Evolutionary conservation across 306 rosid species (phyloP), one percentile per base, ranked within the genome.

Genomic region (Vigna unguiculata): DNA sequence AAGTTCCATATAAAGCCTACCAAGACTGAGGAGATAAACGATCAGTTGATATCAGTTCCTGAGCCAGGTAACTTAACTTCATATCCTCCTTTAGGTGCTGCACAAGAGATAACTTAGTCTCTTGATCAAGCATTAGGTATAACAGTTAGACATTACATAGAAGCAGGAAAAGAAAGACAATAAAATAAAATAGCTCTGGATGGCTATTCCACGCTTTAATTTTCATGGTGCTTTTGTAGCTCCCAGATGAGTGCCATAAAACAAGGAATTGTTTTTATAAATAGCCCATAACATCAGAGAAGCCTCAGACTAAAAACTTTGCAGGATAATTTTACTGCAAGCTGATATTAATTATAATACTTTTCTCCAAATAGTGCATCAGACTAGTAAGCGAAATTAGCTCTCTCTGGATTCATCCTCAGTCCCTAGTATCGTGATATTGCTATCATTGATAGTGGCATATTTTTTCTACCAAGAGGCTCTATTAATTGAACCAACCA

Each of bases 41-140:
- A 80, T 96, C 99, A 51, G 93, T 93, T 74, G 93, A 84, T 85
- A 91, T 69, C 63, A 96, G 85, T 84, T 93, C 97, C 87, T 91
- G 98, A 60, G 98, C 98, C 76, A 92, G 84, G 87, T 92, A 96
- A 85, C 99, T 92, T 53, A 91, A 83, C 85, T 90, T 96, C 99
- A 96, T 96, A 79, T 96, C 99, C 84, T 96, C 99, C 91, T 93
- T 91, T 80, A 96, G 81, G 90, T 91, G 99, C 99, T 96, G 92
- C 91, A 91, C 63, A 74, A 83, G 61, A 74, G 34, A 57, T 63
- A 55, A 59, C 28, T 64, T 60, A 77, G 71, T 80, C 46, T 30
- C 58, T 74, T 74, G 80, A 79, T 25, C 34, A 85, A 79, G 78
- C 72, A 72, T 34, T 10, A 59, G 46, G 72, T 53, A 61, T 57